Evolutionary conservation across 1,284 basidiomycete genomes (phyloP).

Genomic region (Heterobasidion annosum): DNA sequence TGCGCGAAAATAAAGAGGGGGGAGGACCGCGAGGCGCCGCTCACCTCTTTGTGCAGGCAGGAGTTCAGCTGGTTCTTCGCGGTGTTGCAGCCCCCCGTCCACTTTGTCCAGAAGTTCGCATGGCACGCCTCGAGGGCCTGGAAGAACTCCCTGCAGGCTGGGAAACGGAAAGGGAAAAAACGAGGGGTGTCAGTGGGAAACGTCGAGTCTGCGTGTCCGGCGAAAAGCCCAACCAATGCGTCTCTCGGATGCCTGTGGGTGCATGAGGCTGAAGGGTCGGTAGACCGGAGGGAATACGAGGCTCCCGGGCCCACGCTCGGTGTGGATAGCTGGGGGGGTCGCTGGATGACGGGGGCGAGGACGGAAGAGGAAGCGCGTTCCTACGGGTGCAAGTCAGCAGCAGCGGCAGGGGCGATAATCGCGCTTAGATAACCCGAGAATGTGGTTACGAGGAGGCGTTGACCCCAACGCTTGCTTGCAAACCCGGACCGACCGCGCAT

Average conservation of each 20-base stretch:
- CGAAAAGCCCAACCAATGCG: slow-evolving; percentile 37
- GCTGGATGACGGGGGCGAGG: too few relatives aligned
- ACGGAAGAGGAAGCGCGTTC: too few relatives aligned
- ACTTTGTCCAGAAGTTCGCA: slow-evolving; percentile 45
- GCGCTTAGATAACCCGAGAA: too few relatives aligned
- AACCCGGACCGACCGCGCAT: not conserved
- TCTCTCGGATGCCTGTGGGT: slow-evolving; percentile 67
- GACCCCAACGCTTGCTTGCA: too few relatives aligned
- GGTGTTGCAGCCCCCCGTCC: slow-evolving; percentile 66
- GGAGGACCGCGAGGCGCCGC: slow-evolving; percentile 11
- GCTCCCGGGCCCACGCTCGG: too few relatives aligned
- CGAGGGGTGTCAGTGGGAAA: slow-evolving; percentile 1
- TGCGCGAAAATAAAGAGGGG: not conserved
- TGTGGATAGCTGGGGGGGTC: too few relatives aligned
- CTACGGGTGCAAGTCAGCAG: too few relatives aligned
- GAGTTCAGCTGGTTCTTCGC: slow-evolving; percentile 63
- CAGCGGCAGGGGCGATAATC: too few relatives aligned
- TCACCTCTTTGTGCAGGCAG: slow-evolving; percentile 73
- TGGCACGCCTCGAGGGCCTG: slow-evolving; percentile 66
- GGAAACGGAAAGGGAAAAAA: slow-evolving; percentile 5
- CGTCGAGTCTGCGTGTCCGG: not conserved
- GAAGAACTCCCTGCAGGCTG: slow-evolving; percentile 68
- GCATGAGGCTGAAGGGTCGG: slow-evolving; percentile 33
- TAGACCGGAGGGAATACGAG: too few relatives aligned
- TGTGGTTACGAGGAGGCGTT: too few relatives aligned